Base-by-base conservation (phyloP, 495 filamentous ascomycete species). In the Tuber aestivum region DNA sequence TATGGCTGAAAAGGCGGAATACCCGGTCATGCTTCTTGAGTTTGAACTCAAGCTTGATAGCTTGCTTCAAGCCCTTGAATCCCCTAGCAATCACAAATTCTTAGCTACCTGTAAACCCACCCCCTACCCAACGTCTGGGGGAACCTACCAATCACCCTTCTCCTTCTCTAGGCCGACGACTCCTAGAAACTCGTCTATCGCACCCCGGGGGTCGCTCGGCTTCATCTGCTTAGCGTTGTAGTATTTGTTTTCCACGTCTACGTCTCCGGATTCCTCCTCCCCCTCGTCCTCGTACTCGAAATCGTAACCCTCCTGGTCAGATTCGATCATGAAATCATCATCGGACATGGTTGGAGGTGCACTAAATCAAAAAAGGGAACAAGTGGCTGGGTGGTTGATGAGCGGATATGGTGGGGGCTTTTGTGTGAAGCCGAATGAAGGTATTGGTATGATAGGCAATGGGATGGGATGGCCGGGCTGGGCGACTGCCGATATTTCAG, bases 171-270 rank as follows among this genome's bases (percentile, higher is more conserved):
- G 82, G 14, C 89, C 87, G 14, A 93, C 93, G 77, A 98, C 90
- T 12, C 89, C 92, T 35, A 98, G 86, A 81, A 99, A 99, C 85
- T 97, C 95, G 27, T 91, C 91, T 68, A 98, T 90, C 1, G 95
- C 95, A 74, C 92, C 94, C 80, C 97, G 91, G 3, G 96, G 93
- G 77, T 92, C 92, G 73, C 89, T 90, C 14, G 87, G 88, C 86
- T 99, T 99, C 85, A 96, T 91, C 85, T 97, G 94, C 86, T 99
- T 99, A 40, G 95, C 95, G 86, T 97, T 98, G 88, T 98, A 99
- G 86, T 99, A 99, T 86, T 97, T 97, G 86, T 99, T 99, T 84
- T 98, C 96, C 82, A 98, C 94, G 75, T 95, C 94, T 79, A 97
- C 91, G 84, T 97, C 92, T 35, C 91, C 93, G 50, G 87, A 89